Percentiles rank a stretch among this genome's conserved stretches.
Conservation (phyloP, 2,329 filamentous ascomycete genomes). For the Colletotrichum coccodes region DNA sequence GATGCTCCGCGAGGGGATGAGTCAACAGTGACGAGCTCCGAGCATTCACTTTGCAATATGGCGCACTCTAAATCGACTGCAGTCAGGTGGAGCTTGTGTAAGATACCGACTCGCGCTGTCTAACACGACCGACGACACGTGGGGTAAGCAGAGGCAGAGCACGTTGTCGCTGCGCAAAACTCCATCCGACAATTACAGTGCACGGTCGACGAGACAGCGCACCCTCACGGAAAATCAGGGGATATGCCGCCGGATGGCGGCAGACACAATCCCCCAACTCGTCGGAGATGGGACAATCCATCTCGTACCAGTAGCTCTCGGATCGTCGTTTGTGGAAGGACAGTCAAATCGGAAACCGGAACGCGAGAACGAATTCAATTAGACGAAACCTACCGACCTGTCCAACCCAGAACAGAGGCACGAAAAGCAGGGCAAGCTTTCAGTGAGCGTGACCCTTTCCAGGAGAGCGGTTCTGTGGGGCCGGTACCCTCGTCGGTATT, state of each 20-base stretch:
- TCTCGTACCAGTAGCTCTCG: background rate
- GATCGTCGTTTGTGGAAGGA: background rate
- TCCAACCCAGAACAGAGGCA: background rate
- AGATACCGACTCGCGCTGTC: background rate
- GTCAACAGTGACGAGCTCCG: constrained; percentile 10
- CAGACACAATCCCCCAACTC: background rate
- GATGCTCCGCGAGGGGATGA: background rate
- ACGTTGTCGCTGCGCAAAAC: background rate
- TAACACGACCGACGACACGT: background rate
- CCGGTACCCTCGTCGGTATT: constrained; percentile 23
- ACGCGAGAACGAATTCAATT: background rate
- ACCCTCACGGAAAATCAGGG: background rate
- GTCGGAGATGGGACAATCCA: constrained; percentile 16
- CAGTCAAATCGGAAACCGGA: constrained; percentile 12
- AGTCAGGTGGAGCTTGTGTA: background rate
- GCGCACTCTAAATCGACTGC: background rate
- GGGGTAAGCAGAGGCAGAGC: background rate
- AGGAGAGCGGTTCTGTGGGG: constrained; percentile 23
- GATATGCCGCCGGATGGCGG: constrained; percentile 19
- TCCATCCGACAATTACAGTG: background rate
- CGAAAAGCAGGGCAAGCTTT: constrained; percentile 14
- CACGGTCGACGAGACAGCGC: constrained; percentile 7
- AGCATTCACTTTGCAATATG: constrained; percentile 26
- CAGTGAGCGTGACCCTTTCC: constrained; percentile 7
- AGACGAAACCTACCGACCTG: constrained; percentile 20